Base-by-base conservation (phyloP, 73 alveolate genomes). In the Paramecium tetraurelia region DNA sequence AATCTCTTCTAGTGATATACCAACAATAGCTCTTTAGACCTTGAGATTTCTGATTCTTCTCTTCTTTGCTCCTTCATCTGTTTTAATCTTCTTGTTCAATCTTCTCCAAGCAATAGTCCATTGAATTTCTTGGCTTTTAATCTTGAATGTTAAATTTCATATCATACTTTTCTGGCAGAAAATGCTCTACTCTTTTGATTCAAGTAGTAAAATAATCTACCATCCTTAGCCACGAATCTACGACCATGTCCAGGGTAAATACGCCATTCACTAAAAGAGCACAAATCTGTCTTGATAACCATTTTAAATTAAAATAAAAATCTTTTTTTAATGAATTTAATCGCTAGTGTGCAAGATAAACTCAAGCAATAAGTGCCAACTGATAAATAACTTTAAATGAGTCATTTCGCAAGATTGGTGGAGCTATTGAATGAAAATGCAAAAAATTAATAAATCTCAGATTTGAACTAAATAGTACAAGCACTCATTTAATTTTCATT, bases 71-170 rank as follows among this genome's bases (percentile, higher is more conserved):
- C 94, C 96, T 40, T 95, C 99, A 59, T 89, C 95, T 12, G 94
- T 96, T 95, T 96, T 96, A 71, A 95, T 96, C 93, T 97, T 97
- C 96, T 96, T 97, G 92, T 96, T 95, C 85, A 86, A 87, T 77
- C 99, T 93, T 87, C 99, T 90, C 99, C 99, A 96, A 35, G 97
- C 97, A 92, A 96, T 97, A 86, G 99, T 97, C 99, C 99, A 97
- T 57, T 97, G 92, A 92, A 97, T 94, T 95, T 97, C 95, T 85
- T 96, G 95, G 70, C 98, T 95, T 96, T 96, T 96, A 89, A 92
- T 86, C 92, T 75, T 12, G 9, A 4, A 29, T 24, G 7, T n/a
- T 27, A 31, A 18, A 63, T 14, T 5, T 11, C 24, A 14, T 68
- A 31, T 33, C 4, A 33, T 75, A 75, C 87, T 77, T 95, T 94